phyloP scores from a whole-genome alignment of 1,284 basidiomycete species.

The Cryptococcus sp. region DNA sequence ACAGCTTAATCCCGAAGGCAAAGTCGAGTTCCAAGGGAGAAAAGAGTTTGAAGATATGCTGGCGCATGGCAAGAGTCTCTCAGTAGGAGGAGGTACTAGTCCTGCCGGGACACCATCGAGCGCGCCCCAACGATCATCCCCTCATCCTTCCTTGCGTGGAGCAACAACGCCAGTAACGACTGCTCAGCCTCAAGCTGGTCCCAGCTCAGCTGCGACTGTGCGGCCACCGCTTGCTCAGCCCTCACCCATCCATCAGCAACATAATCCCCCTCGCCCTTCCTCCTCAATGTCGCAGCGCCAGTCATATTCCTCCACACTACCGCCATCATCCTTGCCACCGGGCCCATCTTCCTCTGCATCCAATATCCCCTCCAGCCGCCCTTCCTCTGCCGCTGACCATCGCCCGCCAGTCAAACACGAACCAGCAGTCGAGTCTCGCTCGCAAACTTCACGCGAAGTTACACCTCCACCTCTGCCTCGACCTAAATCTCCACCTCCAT shows the following conservation, averaged over 20 bases:
- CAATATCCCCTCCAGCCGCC: conserved; percentile 7
- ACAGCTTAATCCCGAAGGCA: conserved; percentile 43
- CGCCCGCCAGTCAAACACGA: conserved; percentile 3
- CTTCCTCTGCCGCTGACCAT: conserved; percentile 5
- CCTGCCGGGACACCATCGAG: conserved; percentile 5
- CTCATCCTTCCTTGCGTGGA: neutral
- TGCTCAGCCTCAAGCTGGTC: conserved; percentile 7
- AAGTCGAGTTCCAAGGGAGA: conserved; percentile 35
- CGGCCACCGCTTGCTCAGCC: conserved; percentile 11
- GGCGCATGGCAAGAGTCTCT: conserved; percentile 7
- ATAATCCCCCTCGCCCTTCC: conserved; percentile 4
- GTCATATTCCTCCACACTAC: conserved; percentile 13
- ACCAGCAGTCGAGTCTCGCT: neutral
- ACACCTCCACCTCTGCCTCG: conserved; percentile 36
- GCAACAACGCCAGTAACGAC: conserved; percentile 9
- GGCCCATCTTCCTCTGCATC: conserved; percentile 12
- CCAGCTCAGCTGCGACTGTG: conserved; percentile 9
- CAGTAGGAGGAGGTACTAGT: conserved; percentile 1
- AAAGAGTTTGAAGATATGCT: conserved; percentile 45
- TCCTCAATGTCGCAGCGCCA: conserved; percentile 14
- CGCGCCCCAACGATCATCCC: conserved; percentile 10
- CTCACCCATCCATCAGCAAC: conserved; percentile 2
- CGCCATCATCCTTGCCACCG: conserved; percentile 21
- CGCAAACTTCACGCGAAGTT: conserved; percentile 16
- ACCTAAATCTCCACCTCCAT: conserved; percentile 41